Base-by-base conservation (phyloP, 2,329 filamentous ascomycete species). In the Colletotrichum sansevieriae region DNA sequence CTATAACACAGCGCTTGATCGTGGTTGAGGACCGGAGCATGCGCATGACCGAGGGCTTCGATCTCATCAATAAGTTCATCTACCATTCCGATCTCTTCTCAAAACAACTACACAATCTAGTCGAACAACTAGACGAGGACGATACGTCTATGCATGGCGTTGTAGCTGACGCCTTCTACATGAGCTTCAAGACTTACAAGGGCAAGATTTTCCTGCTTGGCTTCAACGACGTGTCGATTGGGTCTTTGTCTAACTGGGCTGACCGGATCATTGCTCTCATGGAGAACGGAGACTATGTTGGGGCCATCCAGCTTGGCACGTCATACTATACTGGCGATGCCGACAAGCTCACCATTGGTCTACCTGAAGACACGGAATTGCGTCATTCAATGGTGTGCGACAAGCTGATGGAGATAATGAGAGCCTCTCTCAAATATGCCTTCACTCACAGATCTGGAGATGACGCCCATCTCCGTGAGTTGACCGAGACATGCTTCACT, bases 121-220 rank as follows among this genome's bases (percentile, higher is more conserved):
- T 99, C 22, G 96, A 98, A 78, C 91, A 95, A 70, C 84, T 96
- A 18, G 92, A 98, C 71, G 94, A 97, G 73, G 90, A 95, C 67
- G 94, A 98, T 74, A 85, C 88, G 0, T 93, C 94, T 0, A 92
- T 98, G 90, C 96, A 98, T 79, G 95, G 95, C 2, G 95, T 98
- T 9, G 93, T 98, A 55, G 95, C 95, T 8, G 96, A 99, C 83
- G 96, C 95, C 0, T 99, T 98, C 74, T 95, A 95, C 77, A 98
- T 98, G 94, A 98, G 95, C 79, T 95, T 98, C 80, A 94, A 93
- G 75, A 88, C 94, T 3, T 99, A 98, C 81, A 99, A 98, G 79
- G 95, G 96, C 5, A 89, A 95, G 35, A 84, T 98, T 41, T 99
- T 99, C 76, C 82, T 98, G 4, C 85, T 99, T 9, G 95, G 96